Base-by-base conservation (phyloP, 2,329 filamentous ascomycete species). In the Sclerotinia glacialis region DNA sequence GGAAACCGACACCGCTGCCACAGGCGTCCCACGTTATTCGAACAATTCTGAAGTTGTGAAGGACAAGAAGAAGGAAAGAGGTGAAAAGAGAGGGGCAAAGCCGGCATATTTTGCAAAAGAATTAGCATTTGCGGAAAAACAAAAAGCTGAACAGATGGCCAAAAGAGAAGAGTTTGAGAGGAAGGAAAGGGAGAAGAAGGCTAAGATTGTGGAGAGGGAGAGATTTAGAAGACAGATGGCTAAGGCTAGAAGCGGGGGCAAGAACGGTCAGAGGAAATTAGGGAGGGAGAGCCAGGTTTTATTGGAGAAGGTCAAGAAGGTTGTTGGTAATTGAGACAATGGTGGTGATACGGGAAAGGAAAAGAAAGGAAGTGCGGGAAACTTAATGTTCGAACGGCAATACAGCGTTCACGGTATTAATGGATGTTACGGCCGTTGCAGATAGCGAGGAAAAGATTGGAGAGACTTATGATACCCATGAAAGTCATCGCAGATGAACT, bases 241-340 rank as follows among this genome's bases (percentile, higher is more conserved):
- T 11, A 77, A 77, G 67, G 76, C 76, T 40, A 73, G 75, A 73
- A 81, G 79, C 49, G 86, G 86, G 8, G 88, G 87, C 55, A 83
- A 82, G 72, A 84, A 87, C 76, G 89, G 89, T 12, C 86, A 89
- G 77, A 80, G 86, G 74, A 89, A 89, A 76, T 76, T 92, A 65
- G 89, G 89, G 2, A 82, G 86, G 67, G 88, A 91, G 78, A 90
- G 88, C 73, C 83, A 82, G 65, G 85, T 88, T 21, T 73, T 92
- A 69, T 77, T 91, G 64, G 85, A 86, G 73, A 87, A 83, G 74
- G 84, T 90, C 28, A 84, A 86, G 78, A 83, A 82, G 70, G 69
- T 74, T 65, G 74, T 77, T 53, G 72, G 70, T 9, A 68, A 70
- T 56, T 76, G 67, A 75, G n/a, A 42, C 52, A 5, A 26, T 23